Evolutionary conservation across 177 flowering plant genomes (phyloP), one percentile per base, ranked within the genome.

Genomic region (Vitis hybrid): DNA sequence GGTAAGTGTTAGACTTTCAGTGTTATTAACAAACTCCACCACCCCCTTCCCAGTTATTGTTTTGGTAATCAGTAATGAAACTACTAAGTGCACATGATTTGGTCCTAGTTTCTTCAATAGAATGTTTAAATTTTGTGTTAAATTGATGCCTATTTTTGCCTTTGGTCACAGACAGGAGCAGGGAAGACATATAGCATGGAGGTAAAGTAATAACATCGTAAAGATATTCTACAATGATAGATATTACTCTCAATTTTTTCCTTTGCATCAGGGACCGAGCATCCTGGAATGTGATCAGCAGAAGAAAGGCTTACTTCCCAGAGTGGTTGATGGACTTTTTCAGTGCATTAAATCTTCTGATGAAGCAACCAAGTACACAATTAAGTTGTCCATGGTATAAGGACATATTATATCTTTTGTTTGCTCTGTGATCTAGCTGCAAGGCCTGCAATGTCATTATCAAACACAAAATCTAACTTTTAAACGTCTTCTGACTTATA

Each of bases 141-240:
- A 55, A 7, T 11, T 68, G 30, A 18, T 9, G 21, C 2, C 58
- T 4, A 30, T 68, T 64, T 21, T 48, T 73, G 61, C 61, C 20
- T 51, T 61, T 76, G 58, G 30, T 68, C 67, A 68, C 96, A 92
- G 98, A 92, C 97, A 46, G 97, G 97, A 64, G 98, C 98, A 13
- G 98, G 97, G 68, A 93, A 93, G 89, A 93, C 97, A 14, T 92
- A 90, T 68, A 89, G 89, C 77, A 90, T 93, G 91, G 98, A 93
- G 97, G 97, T 90, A 67, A 80, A 46, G 52, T 64, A 63, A 66
- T 62, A 48, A 24, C 41, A 48, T 24, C 41, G 5, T 15, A 46
- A 11, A 53, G 68, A 24, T 54, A 11, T 27, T 50, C 17, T 48
- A 18, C 12, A 20, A 14, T 59, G 59, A 18, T 55, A 10, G 13